Conservation (phyloP, 2,329 filamentous ascomycete species). For the Xylariaceae sp. region DNA sequence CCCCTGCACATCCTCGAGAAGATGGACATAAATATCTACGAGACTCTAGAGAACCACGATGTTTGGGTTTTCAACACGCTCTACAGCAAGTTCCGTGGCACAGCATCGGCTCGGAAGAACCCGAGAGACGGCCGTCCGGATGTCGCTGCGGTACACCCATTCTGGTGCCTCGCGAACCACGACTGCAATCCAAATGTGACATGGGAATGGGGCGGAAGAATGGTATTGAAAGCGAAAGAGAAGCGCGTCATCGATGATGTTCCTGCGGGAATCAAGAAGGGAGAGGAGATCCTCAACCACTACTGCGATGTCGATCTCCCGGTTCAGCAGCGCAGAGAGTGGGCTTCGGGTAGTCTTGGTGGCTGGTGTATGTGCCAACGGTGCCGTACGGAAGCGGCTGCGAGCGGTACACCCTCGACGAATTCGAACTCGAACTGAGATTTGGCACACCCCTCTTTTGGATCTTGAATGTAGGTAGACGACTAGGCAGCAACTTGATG, state of each 20-base stretch:
- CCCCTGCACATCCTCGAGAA: conserved; percentile 76
- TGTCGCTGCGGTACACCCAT: conserved; percentile 85
- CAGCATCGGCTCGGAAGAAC: conserved; percentile 79
- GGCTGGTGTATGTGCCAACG: conserved; percentile 83
- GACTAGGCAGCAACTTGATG: conserved; percentile 1
- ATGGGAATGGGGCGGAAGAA: conserved; percentile 86
- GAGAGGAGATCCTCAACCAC: conserved; percentile 85
- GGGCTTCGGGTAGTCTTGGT: conserved; percentile 81
- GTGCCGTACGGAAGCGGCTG: conserved; percentile 65
- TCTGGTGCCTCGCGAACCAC: conserved; percentile 96
- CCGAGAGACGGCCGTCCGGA: conserved; percentile 76
- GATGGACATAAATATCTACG: conserved; percentile 76
- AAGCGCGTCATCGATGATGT: conserved; percentile 48
- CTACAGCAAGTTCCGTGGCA: conserved; percentile 88
- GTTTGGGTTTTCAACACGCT: conserved; percentile 86
- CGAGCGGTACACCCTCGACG: conserved; percentile 18
- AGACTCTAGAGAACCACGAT: conserved; percentile 54
- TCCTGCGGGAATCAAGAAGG: conserved; percentile 62
- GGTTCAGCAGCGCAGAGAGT: conserved; percentile 78
- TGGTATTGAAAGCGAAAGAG: conserved; percentile 62
- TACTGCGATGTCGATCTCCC: conserved; percentile 82
- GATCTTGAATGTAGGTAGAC: conserved; percentile 1
- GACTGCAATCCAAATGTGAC: conserved; percentile 91
- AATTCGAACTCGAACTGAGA: conserved; percentile 1
- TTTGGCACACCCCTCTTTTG: not conserved